A percentile compares a stretch with the other conserved stretches of the same genome.
phyloP scores from a whole-genome alignment of 495 filamentous ascomycete genomes.

The Lasiosphaeria miniovina region DNA sequence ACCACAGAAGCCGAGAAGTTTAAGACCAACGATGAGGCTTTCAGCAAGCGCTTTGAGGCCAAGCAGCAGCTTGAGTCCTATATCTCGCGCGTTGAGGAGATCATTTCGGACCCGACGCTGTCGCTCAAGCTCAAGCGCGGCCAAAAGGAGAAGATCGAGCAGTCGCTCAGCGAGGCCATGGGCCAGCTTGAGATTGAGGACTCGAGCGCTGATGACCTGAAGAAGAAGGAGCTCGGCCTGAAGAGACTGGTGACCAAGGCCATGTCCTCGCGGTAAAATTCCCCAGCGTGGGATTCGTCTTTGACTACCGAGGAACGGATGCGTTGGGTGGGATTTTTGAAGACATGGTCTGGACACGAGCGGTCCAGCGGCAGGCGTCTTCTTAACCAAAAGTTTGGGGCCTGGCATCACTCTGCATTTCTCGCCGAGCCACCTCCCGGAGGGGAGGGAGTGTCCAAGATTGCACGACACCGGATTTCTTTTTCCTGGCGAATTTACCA shows the following conservation, averaged over 20 bases:
- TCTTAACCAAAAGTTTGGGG: constrained; percentile 31
- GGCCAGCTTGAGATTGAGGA: constrained; percentile 54
- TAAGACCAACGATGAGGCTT: constrained; percentile 96
- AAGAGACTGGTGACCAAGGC: constrained; percentile 98
- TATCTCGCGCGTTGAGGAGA: constrained; percentile 98
- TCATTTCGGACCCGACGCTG: constrained; percentile 92
- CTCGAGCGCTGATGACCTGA: constrained; percentile 86
- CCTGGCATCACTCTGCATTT: constrained; percentile 27
- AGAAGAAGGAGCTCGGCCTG: constrained; percentile 99
- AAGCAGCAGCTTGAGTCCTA: constrained; percentile 99
- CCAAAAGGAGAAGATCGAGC: constrained; percentile 99
- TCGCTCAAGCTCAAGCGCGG: constrained; percentile 97
- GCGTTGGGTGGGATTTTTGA: constrained; percentile 27
- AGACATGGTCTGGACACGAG: constrained; percentile 23
- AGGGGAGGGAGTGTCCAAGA: constrained; percentile 34
- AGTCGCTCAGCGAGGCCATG: constrained; percentile 59
- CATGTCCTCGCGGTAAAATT: constrained; percentile 79
- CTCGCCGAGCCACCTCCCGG: constrained; percentile 24
- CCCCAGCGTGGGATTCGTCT: constrained; percentile 31
- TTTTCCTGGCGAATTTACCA: constrained; percentile 31
- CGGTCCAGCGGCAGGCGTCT: constrained; percentile 31
- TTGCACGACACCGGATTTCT: constrained; percentile 33
- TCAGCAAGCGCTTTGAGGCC: constrained; percentile 98
- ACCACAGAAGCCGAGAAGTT: constrained; percentile 88
- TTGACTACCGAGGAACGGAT: constrained; percentile 31